Base-by-base conservation (phyloP, 148 eudicot genomes). In the Rhododendron ovatum region DNA sequence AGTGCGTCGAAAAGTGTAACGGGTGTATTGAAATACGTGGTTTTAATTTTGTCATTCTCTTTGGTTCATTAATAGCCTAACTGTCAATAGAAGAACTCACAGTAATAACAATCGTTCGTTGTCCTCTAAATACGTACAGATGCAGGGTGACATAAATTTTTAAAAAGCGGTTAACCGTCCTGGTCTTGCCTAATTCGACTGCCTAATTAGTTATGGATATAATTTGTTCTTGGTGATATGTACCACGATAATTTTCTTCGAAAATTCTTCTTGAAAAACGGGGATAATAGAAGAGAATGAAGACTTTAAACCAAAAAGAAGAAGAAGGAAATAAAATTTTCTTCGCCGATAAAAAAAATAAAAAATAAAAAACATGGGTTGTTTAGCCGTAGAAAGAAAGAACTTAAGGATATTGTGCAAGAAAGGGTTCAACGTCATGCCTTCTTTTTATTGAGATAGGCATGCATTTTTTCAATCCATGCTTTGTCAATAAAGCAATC, bases 401-500 rank as follows among this genome's bases (percentile, higher is more conserved):
- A 69, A 20, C 7, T 41, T 41, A 41, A 75, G 37, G 43, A 82
- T 65, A 67, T 7, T 41, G 73, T 35, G 9, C 1, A 43, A 41
- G 50, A 85, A 18, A 86, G n/a, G 87, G 79, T 69, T 48, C 67
- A 84, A 73, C 86, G 71, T 84, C 86, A 84, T 35, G n/a, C 86
- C 76, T 45, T 48, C 75, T 57, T 73, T 63, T 84, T 84, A 35
- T 74, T 50, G 85, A 71, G 67, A 53, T 73, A 84, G 85, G 85
- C 80, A 73, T 84, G 85, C 80, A 67, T 45, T 84, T 75, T 84
- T 43, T 15, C 75, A 13, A 24, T 74, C 53, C 47, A 73, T 50
- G 30, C 53, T 71, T 71, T 71, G 86, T 84, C 86, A 73, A 84
- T 74, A 81, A 86, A 86, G 88, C 88, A 82, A 73, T 85, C 39